phyloP scores from a whole-genome alignment of 1,284 basidiomycete species.

The Cryptococcus sp. region DNA sequence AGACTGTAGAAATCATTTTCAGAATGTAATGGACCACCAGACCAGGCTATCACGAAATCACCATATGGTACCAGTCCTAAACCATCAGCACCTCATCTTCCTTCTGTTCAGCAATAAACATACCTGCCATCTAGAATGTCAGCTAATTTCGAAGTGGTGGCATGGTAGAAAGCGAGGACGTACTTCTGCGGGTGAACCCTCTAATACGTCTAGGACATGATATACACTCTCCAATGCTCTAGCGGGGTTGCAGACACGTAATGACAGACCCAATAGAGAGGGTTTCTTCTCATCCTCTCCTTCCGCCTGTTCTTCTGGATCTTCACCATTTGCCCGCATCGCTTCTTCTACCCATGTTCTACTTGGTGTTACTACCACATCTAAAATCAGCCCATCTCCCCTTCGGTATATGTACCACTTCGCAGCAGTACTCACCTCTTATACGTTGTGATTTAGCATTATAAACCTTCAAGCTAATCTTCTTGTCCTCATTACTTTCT shows the following conservation, averaged over 20 bases:
- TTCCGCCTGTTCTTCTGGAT: slow-evolving; percentile 50
- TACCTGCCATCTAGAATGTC: slow-evolving; percentile 42
- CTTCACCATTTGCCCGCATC: slow-evolving; percentile 4
- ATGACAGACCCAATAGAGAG: slow-evolving; percentile 83
- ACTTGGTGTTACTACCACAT: slow-evolving; percentile 78
- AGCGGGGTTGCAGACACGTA: slow-evolving; percentile 86
- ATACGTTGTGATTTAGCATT: slow-evolving; percentile 80
- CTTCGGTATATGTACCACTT: no score
- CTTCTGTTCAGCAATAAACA: not conserved
- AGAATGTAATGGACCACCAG: slow-evolving; percentile 82
- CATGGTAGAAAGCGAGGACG: slow-evolving; percentile 6
- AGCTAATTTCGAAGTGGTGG: not conserved
- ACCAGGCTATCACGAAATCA: slow-evolving; percentile 90
- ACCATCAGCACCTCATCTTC: not conserved
- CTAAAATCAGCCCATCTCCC: slow-evolving; percentile 48
- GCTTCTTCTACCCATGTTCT: slow-evolving; percentile 61
- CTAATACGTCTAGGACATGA: slow-evolving; percentile 95
- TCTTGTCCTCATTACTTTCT: slow-evolving; percentile 77
- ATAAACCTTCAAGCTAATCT: slow-evolving; percentile 78
- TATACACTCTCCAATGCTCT: slow-evolving; percentile 87
- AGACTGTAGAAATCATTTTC: slow-evolving; percentile 97
- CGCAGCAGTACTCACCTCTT: slow-evolving; percentile 59
- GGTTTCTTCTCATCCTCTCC: slow-evolving; percentile 45
- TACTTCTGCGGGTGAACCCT: slow-evolving; percentile 87
- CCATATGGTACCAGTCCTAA: slow-evolving; percentile 76